Conservation (phyloP, 2,329 filamentous ascomycete genomes). For the Phaeoacremonium minimum region DNA sequence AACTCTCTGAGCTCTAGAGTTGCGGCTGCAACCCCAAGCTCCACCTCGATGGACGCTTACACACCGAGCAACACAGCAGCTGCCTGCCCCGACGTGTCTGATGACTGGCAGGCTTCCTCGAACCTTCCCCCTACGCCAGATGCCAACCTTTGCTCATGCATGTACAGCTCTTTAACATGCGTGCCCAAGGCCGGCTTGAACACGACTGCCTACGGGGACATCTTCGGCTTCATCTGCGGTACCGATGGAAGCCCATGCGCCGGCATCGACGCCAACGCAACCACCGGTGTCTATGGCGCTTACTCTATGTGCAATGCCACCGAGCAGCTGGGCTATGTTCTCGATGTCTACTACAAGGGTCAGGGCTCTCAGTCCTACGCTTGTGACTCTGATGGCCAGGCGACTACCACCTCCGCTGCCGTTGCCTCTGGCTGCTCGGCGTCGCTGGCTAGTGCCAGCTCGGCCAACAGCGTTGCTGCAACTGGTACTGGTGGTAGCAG, state of each 20-base stretch:
- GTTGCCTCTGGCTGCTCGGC: slow-evolving; percentile 49
- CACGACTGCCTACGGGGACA: slow-evolving; percentile 53
- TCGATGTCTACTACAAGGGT: slow-evolving; percentile 67
- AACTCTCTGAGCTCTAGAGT: slow-evolving; percentile 67
- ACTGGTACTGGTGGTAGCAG: slow-evolving; percentile 36
- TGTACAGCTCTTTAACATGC: slow-evolving; percentile 71
- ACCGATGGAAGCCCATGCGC: slow-evolving; percentile 50
- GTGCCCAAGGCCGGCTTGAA: slow-evolving; percentile 55
- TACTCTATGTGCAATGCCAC: slow-evolving; percentile 72
- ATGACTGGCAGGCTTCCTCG: slow-evolving; percentile 65
- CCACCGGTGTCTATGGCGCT: slow-evolving; percentile 66
- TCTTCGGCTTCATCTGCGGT: slow-evolving; percentile 75
- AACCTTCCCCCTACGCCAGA: slow-evolving; percentile 81
- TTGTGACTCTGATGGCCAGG: slow-evolving; percentile 69
- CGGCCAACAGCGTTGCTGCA: slow-evolving; percentile 41
- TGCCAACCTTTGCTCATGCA: slow-evolving; percentile 76
- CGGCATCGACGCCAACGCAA: slow-evolving; percentile 65
- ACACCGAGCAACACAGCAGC: slow-evolving; percentile 66
- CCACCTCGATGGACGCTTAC: slow-evolving; percentile 65
- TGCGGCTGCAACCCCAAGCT: slow-evolving; percentile 60
- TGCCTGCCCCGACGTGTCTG: slow-evolving; percentile 64
- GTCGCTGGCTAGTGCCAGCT: slow-evolving; percentile 60
- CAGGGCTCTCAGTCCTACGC: slow-evolving; percentile 51
- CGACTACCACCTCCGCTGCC: slow-evolving; percentile 45
- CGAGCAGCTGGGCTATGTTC: slow-evolving; percentile 69